phyloP scores from a whole-genome alignment of 495 filamentous ascomycete genomes.

The Podospora anserina region DNA sequence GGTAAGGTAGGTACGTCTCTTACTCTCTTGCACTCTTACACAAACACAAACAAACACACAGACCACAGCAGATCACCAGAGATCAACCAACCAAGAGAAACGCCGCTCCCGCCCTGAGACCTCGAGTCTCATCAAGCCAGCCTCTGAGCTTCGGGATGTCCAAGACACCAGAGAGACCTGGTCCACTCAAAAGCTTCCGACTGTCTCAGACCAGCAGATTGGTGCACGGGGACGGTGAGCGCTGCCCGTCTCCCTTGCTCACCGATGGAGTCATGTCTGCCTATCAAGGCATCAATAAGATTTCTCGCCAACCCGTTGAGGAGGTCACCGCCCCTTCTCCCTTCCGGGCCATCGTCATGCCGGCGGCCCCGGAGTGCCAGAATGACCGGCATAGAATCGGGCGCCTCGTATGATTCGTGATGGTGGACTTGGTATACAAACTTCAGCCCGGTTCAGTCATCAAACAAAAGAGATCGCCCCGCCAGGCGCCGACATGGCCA shows the following conservation, averaged over 20 bases:
- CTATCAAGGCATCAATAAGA: not conserved
- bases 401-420: not conserved
- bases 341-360: not conserved
- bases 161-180: constrained; percentile 6
- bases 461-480: not conserved
- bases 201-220: constrained; percentile 7
- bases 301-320: not conserved
- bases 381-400: not conserved
- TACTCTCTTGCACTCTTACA: not conserved
- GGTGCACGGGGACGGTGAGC: constrained; percentile 1
- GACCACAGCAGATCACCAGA: not conserved
- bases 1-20: not conserved
- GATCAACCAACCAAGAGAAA: not conserved
- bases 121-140: constrained; percentile 6
- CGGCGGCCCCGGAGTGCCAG: no score
- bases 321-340: not conserved
- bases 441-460: no score
- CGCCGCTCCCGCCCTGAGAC: constrained; percentile 13
- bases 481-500: not conserved
- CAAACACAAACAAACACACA: not conserved
- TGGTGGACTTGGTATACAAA: no score
- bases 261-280: not conserved
- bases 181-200: constrained; percentile 4
- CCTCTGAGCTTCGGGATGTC: not conserved
- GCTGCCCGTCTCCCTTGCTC: not conserved